Base-by-base conservation (phyloP, 768 basidiomycete species). In the Gyrodon lividus region DNA sequence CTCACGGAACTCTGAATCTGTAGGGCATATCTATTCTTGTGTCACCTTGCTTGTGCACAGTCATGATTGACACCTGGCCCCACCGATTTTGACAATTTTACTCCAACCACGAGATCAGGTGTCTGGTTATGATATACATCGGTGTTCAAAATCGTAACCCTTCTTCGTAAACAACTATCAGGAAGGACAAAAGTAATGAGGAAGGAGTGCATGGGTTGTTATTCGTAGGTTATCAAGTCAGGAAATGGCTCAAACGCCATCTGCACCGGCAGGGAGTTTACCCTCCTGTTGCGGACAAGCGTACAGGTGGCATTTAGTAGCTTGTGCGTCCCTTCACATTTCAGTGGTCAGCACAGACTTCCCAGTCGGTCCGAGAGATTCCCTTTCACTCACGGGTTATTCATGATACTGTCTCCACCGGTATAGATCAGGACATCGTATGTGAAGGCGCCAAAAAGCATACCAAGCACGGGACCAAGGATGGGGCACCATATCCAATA, bases 401-500 rank as follows among this genome's bases (percentile, higher is more conserved):
- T 82, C 23, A 82, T 47, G 33, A 77, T 63, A 42, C 74, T 77
- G 55, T 84, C 82, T 0, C 70, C 62, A 10, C 80, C 82, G 3
- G 72, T 72, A 64, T 75, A 84, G 46, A 86, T 58, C 57, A 82
- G 68, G 3, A 68, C 38, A 57, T 86, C 86, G 54, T 87, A 86
- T 22, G 80, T 47, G 41, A 80, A 67, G 0, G 73, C 67, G 10
- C 80, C 84, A n/a, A 70, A 68, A 43, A 78, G 71, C 13, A 72
- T 77, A 19, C 85, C 84, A 12, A 76, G 52, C 58, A 86, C 74
- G 12, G 84, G 78, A 0, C 70, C 81, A 33, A 83, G 65, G 19
- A 86, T 62, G 2, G 82, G 78, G 53, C 79, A 78, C 84, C 84
- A 86, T 19, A 86, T 52, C 84, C 83, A 86, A 59, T 86, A 87